Evolutionary conservation across 306 rosid genomes (phyloP).

Genomic region (Mucuna pruriens): DNA sequence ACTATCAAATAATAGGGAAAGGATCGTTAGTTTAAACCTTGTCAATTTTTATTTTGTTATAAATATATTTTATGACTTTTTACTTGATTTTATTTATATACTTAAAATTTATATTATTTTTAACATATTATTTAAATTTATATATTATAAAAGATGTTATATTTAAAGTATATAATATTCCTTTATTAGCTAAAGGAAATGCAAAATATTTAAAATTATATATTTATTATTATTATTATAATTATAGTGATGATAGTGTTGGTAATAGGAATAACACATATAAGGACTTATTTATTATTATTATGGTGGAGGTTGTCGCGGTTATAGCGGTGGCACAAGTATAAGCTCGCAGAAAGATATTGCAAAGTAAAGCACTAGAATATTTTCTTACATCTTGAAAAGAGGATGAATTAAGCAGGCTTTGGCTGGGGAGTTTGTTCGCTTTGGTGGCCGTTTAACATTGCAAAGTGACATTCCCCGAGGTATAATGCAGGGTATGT

Average conservation of each 20-base stretch:
- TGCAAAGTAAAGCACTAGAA: no score
- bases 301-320: no score
- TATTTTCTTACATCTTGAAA: not conserved
- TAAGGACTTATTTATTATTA: no score
- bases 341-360: no score
- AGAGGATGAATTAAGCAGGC: not conserved
- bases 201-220: not conserved
- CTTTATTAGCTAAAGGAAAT: not conserved
- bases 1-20: not conserved
- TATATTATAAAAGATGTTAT: not conserved
- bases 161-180: not conserved
- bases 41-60: not conserved
- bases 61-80: not conserved
- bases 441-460: no score
- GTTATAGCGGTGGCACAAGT: no score
- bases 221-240: no score
- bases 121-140: not conserved
- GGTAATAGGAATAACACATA: no score
- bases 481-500: not conserved
- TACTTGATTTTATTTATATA: not conserved
- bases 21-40: not conserved
- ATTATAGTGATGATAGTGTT: no score
- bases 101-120: not conserved
- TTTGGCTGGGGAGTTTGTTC: not conserved
- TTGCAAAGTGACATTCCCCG: no score